Base-by-base conservation (phyloP, 306 rosid species). In the Casuarina cunninghamiana region DNA sequence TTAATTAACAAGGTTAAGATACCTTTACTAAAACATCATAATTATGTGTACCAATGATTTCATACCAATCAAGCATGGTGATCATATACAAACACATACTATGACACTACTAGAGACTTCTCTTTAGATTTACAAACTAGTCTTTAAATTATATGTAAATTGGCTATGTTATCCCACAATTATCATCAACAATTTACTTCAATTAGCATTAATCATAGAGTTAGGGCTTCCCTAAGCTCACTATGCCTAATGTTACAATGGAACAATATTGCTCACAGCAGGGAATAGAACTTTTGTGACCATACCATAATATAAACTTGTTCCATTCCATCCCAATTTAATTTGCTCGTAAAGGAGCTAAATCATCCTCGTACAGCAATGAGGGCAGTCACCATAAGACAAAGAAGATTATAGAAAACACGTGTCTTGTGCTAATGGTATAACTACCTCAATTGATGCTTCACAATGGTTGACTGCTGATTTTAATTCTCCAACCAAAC, bases 381-480 rank as follows among this genome's bases (percentile, higher is more conserved):
- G 15, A 13, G 45, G 69, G 68, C 35, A 58, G 43, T 37, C 76
- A 61, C 46, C 69, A 60, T 61, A 73, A 13, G 46, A 44, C 38
- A 69, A 73, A 55, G 62, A 69, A n/a, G 65, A 69, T 55, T 74
- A 51, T 48, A 45, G 53, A 76, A 44, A 71, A 76, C 55, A 76
- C 46, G 75, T 74, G 26, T 39, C 26, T 32, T 11, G 21, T 21
- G 19, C 39, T 26, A 13, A 73, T 37, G 73, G 19, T 69, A 11
- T 38, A 65, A 26, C 71, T 79, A 91, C 98, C 96, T 82, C 81
- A 73, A 94, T 80, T 69, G 98, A 94, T 79, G 97, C 93, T 86
- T 87, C 89, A 79, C 97, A 90, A 78, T 90, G 97, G 77, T 82
- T 83, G 72, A 69, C 72, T 70, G 94, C 88, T 66, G 69, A 71